Evolutionary conservation across 192 early-diverging fungal species (phyloP), one percentile per base, ranked within the genome.

Genomic region (Coemansia sp.): DNA sequence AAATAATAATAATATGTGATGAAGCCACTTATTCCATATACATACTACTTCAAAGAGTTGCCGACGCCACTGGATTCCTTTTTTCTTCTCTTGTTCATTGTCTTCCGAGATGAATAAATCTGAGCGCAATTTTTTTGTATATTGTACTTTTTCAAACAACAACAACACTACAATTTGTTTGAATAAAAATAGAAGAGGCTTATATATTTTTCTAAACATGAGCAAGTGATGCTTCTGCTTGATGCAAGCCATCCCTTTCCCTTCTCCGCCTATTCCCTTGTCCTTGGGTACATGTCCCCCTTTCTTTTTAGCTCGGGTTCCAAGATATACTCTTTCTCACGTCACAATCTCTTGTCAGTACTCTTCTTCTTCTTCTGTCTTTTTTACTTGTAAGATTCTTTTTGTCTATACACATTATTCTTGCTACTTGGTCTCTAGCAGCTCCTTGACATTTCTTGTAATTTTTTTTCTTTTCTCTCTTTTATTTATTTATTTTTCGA

Each of bases 161-260:
- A 55, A 55, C 10, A 30, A 50, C 18, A 20, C 34, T 6, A 35
- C 34, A 27, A 27, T 27, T 7, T 35, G 1, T 6, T 35, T 6
- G 34, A 4, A 41, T 27, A 50, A 32, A 55, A 30, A 55, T 55
- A 15, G 52, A 29, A 7, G 52, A 55, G 52, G 52, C 52, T 55
- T 55, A 7, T 50, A 8, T 50, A 10, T 27, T 24, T 24, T 50
- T 45, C 18, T 18, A 13, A 41, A 13, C 18, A 16, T 45, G 44
- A 18, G 15, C 18, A n/a, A 45, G 44, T n/a, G n/a, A 20, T 45
- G 16, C 24, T 15, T 52, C 22, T 27, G 49, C 20, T 3, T 27
- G 29, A 52, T 22, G 49, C 49, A 52, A 52, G 49, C 49, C 49
- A 52, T 52, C 49, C 49, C 49, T 52, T 52, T 47, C 16, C 24